phyloP scores from a whole-genome alignment of 768 basidiomycete genomes.

The Plicaturopsis crispa region DNA sequence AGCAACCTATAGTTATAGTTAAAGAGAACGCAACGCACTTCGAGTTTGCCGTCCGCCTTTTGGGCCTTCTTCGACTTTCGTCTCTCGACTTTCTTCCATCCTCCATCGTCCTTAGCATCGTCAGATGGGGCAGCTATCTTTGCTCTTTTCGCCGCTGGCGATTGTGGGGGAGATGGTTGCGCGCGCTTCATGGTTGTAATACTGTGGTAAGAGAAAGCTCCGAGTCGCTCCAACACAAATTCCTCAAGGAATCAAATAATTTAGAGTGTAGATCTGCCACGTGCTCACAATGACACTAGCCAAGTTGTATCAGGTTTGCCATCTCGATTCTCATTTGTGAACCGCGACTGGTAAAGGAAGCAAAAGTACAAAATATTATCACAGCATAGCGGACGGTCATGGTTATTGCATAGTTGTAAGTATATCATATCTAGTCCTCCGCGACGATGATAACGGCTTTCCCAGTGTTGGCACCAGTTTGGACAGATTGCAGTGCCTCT shows the following conservation, averaged over 20 bases:
- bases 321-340: too few species aligned
- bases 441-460: slow-evolving; percentile 27
- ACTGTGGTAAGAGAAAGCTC: too few species aligned
- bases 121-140: too few species aligned
- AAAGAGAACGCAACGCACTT: slow-evolving; percentile 42
- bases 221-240: too few species aligned
- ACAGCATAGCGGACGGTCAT: too few species aligned
- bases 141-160: slow-evolving; percentile 8
- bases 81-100: slow-evolving; percentile 68
- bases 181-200: slow-evolving; percentile 29
- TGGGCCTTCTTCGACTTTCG: slow-evolving; percentile 64
- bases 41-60: slow-evolving; percentile 47
- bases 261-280: too few species aligned
- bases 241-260: too few species aligned
- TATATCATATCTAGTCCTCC: neutral
- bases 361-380: too few species aligned
- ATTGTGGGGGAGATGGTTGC: slow-evolving; percentile 12
- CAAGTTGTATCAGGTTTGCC: too few species aligned
- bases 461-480: slow-evolving; percentile 24
- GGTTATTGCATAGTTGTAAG: too few species aligned
- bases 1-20: slow-evolving; percentile 6
- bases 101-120: slow-evolving; percentile 18
- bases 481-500: slow-evolving; percentile 24
- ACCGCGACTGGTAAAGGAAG: too few species aligned
- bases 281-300: too few species aligned